phyloP scores from a whole-genome alignment of 345 rosid genomes.

The Cochlearia excelsa region DNA sequence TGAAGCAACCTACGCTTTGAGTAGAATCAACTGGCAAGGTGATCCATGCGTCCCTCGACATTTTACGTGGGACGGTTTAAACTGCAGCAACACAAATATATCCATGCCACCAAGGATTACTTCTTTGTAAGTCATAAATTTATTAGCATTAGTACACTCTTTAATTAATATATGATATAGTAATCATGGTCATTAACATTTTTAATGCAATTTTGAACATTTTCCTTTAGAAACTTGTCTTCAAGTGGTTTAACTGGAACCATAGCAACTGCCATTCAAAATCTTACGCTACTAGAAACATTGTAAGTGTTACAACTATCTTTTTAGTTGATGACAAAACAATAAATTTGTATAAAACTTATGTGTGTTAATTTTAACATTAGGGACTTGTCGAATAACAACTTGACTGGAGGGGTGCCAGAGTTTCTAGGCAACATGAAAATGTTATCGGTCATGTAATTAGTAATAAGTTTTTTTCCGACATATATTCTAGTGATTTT shows the following conservation, averaged over 20 bases:
- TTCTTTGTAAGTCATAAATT: conserved; percentile 18
- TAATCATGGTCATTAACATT: neutral
- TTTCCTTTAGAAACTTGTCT: conserved; percentile 26
- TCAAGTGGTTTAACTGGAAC: too few species aligned
- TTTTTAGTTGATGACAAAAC: neutral
- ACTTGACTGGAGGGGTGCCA: conserved; percentile 41
- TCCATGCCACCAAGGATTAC: conserved; percentile 15
- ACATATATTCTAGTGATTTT: neutral
- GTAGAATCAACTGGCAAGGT: neutral
- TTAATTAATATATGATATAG: neutral
- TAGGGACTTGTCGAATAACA: conserved; percentile 49
- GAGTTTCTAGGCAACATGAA: conserved; percentile 39
- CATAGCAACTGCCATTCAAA: too few species aligned
- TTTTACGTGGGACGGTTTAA: conserved; percentile 14
- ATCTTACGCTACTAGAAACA: conserved; percentile 27
- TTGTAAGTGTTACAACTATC: conserved; percentile 35
- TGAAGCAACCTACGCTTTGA: too few species aligned
- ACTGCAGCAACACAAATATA: neutral
- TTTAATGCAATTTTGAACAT: neutral
- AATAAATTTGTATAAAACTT: neutral
- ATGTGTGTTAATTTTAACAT: conserved; percentile 23
- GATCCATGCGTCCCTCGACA: conserved; percentile 25
- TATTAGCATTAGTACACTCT: neutral
- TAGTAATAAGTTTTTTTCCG: conserved; percentile 30
- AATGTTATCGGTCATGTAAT: conserved; percentile 35